These are phyloP conservation scores for Colletotrichum sp. DNA, from an alignment of 2,329 filamentous ascomycete species.

Conservation along the genomic window DNA sequence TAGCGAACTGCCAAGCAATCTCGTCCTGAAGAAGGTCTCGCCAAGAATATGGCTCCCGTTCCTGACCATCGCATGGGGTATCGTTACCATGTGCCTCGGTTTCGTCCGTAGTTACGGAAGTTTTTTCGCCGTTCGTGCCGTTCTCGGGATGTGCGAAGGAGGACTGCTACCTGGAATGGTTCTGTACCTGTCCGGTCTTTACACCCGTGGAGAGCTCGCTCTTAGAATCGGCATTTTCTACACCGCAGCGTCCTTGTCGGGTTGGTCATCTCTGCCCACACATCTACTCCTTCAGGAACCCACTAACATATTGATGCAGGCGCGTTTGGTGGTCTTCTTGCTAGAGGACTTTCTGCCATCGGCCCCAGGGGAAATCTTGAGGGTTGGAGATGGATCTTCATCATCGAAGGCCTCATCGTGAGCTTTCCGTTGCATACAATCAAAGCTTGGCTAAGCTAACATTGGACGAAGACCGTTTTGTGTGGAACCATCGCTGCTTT, in stretches of 20 bases:
- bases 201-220: constrained; percentile 63
- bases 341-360: constrained; percentile 65
- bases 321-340: constrained; percentile 67
- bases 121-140: constrained; percentile 64
- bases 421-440: constrained; percentile 19
- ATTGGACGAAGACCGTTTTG: constrained; percentile 50
- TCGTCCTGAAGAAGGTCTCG: constrained; percentile 65
- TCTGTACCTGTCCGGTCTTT: constrained; percentile 68
- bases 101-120: constrained; percentile 57
- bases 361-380: constrained; percentile 55
- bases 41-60: constrained; percentile 65
- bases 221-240: constrained; percentile 71
- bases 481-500: constrained; percentile 57
- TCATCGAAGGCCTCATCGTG: constrained; percentile 61
- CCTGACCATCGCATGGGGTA: constrained; percentile 61
- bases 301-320: constrained; percentile 24
- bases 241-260: constrained; percentile 67
- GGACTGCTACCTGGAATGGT: constrained; percentile 71
- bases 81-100: constrained; percentile 60
- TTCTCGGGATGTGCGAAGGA: constrained; percentile 68
- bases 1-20: constrained; percentile 67
- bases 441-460: neutral
- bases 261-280: neutral
- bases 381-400: constrained; percentile 67
- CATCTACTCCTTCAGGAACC: neutral